Base-by-base conservation (phyloP, 108 stramenopile genomes). In the Skeletonema menzelii region DNA sequence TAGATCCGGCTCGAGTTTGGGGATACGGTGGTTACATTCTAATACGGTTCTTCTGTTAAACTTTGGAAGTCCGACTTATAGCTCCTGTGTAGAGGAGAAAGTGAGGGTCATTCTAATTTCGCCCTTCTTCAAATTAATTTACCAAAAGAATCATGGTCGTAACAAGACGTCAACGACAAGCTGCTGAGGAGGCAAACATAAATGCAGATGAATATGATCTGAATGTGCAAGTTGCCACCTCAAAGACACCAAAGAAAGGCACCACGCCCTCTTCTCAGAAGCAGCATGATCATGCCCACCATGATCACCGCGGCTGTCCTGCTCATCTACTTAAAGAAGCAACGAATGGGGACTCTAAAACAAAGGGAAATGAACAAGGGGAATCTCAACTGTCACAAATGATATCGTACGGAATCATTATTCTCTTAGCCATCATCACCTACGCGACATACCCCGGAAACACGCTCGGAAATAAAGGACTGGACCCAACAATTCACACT, bases 401-500 rank as follows among this genome's bases (percentile, higher is more conserved):
- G 27, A 64, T 69, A 65, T 77, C 76, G 8, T 77, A 70, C 47
- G 12, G 35, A 5, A 65, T 77, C 28, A 49, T 77, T 24, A 8
- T 74, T 20, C 20, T 82, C 4, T 56, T 87, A 19, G 67, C 72
- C 27, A n/a, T 85, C 26, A 72, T 87, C 69, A 82, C 69, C 17
- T 74, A 75, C 26, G 61, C 77, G 44, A 74, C 87, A 15, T 58
- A 83, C 49, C 90, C 91, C 30, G 68, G 63, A 46, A 72, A 83
- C 8, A 76, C 87, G 3, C 86, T 86, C 42, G 87, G 86, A 27
- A 69, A 75, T 73, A 35, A 63, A 28, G 69, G 80, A 59, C 67
- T 78, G 69, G 77, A 85, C 17, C 86, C 89, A 10, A 91, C 86
- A 17, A 59, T 91, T 55, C 70, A 82, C 47, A 95, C 97, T 46